These are phyloP conservation scores for Colletotrichum sp. DNA, from an alignment of 2,329 filamentous ascomycete species.

Conservation along the genomic window DNA sequence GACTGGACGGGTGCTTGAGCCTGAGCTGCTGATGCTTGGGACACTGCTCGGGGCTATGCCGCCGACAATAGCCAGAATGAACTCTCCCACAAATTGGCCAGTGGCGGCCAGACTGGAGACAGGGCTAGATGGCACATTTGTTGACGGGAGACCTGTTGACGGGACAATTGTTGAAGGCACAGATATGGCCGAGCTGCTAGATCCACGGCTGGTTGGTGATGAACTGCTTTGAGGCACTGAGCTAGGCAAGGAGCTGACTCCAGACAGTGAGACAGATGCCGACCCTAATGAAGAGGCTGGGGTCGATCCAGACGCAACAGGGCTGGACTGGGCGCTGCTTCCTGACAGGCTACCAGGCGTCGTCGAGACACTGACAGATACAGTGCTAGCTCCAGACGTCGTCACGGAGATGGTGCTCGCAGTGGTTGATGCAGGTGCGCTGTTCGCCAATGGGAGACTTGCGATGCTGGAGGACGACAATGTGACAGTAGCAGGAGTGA, in stretches of 20 bases:
- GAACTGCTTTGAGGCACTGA: neutral
- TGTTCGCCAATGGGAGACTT: neutral
- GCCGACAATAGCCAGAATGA: neutral
- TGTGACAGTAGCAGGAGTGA: neutral
- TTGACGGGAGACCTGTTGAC: neutral
- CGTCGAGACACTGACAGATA: neutral
- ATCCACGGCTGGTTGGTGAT: neutral
- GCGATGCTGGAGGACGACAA: neutral
- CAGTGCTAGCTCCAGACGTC: neutral
- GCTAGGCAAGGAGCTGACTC: neutral
- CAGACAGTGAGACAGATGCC: neutral
- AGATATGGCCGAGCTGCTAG: neutral
- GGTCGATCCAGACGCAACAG: neutral
- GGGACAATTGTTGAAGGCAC: neutral
- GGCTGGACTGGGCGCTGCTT: neutral
- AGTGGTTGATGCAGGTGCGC: neutral
- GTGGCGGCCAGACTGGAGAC: neutral
- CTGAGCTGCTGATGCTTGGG: neutral
- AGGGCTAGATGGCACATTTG: neutral
- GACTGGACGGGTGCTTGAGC: neutral
- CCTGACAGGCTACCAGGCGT: neutral
- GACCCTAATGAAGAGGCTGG: neutral
- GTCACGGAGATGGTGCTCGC: neutral
- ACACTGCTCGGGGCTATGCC: neutral
- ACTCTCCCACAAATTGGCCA: neutral